Evolutionary conservation across 2,329 filamentous ascomycete species (phyloP), one percentile per base, ranked within the genome.

Genomic region (Fusarium sp.): DNA sequence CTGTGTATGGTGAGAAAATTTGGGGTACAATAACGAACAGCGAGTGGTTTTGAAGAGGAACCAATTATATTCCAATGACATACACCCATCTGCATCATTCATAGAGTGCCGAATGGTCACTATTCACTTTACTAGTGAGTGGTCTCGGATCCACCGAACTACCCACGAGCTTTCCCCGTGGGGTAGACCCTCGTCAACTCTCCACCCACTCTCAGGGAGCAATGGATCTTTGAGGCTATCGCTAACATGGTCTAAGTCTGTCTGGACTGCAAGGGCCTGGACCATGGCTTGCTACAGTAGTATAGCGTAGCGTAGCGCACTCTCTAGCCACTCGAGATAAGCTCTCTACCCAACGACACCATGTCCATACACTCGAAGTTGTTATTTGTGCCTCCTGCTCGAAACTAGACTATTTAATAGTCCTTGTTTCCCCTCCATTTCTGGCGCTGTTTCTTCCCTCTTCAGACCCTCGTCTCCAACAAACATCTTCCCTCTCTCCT

Each of bases 111-210:
- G 52, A 37, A 33, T 30, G 30, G 30, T 9, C 30, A 62, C 23
- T 41, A 20, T 41, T 40, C 60, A 51, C 36, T 37, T 37, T 34
- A 38, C 38, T 33, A 41, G 15, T 18, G 16, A 46, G 31, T 20
- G 23, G 12, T 16, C 16, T 60, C 56, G 60, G 60, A 16, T 30
- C 62, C 56, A 58, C 56, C 60, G 62, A 65, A 18, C 42, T 26
- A 37, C 38, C 18, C 53, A 56, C 28, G 31, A 57, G 57, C 52
- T 60, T 63, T 65, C 62, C 60, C 62, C 62, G 62, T 65, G 62
- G 61, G 61, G 61, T 51, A 64, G 31, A 47, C 30, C 57, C 46
- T 45, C 38, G 28, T 47, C 33, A 18, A 15, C 16, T 62, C 31
- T 16, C 47, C 47, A 50, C 44, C 41, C 59, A 55, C 23, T 40